phyloP scores from a whole-genome alignment of 768 basidiomycete genomes.

The Galerina marginata region DNA sequence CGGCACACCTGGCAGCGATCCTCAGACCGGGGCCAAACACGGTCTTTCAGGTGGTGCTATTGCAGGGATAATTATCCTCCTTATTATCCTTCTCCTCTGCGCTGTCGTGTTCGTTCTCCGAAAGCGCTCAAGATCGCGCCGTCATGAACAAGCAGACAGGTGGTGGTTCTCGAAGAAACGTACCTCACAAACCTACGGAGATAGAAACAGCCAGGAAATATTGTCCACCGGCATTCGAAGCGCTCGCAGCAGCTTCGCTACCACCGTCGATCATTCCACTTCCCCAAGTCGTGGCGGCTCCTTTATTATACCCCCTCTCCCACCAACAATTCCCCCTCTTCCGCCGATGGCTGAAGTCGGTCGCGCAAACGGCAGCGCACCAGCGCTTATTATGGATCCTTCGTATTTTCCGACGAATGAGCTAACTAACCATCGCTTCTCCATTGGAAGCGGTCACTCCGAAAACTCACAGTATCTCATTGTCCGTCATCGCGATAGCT shows the following conservation, averaged over 20 bases:
- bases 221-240: constrained; percentile 31
- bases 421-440: constrained; percentile 34
- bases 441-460: constrained; percentile 47
- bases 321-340: constrained; percentile 51
- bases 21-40: constrained; percentile 6
- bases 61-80: constrained; percentile 47
- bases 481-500: constrained; percentile 31
- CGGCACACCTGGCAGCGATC: constrained; percentile 1
- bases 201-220: constrained; percentile 25
- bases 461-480: constrained; percentile 45
- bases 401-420: constrained; percentile 14
- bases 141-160: constrained; percentile 44
- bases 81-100: constrained; percentile 38
- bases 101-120: constrained; percentile 51
- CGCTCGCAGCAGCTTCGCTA: constrained; percentile 68
- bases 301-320: constrained; percentile 42
- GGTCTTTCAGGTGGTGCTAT: constrained; percentile 47
- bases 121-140: constrained; percentile 47
- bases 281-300: background rate
- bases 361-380: constrained; percentile 34
- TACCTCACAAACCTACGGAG: constrained; percentile 30
- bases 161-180: constrained; percentile 50
- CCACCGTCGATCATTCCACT: constrained; percentile 50
- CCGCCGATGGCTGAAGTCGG: constrained; percentile 65
- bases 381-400: constrained; percentile 37